A percentile compares a stretch with the other conserved stretches of the same genome.
These are phyloP conservation scores for Backusella parvicylindrica DNA, from an alignment of 192 early-diverging fungal species.

Conservation along the genomic window DNA sequence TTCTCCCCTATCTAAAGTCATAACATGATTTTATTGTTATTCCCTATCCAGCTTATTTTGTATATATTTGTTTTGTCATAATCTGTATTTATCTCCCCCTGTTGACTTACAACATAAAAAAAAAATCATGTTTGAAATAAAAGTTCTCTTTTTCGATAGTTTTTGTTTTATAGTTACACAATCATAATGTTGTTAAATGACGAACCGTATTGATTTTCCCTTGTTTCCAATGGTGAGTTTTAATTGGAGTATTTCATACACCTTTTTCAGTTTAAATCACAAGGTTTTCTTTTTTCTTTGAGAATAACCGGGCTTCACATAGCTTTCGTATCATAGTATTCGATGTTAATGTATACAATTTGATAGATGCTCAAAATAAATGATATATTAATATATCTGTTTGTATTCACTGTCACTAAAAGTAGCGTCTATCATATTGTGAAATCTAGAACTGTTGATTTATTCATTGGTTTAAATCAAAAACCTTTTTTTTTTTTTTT, in stretches of 20 bases:
- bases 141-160: neutral
- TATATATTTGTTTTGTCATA: neutral
- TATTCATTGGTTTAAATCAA: too few species aligned
- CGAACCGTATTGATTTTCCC: neutral
- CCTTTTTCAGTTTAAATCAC: neutral
- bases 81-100: neutral
- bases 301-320: too few species aligned
- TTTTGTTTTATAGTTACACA: neutral
- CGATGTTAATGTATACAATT: too few species aligned
- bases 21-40: neutral
- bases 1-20: neutral
- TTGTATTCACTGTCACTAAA: too few species aligned
- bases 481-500: too few species aligned
- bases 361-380: neutral
- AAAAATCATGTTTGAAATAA: neutral
- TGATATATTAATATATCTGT: too few species aligned
- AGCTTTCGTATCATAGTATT: too few species aligned
- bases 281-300: neutral
- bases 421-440: too few species aligned
- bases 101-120: neutral
- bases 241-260: neutral
- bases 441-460: too few species aligned
- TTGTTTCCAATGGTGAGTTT: neutral
- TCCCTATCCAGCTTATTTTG: neutral
- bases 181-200: neutral